Base-by-base conservation (phyloP, 2,329 filamentous ascomycete species). In the Cytospora mali region DNA sequence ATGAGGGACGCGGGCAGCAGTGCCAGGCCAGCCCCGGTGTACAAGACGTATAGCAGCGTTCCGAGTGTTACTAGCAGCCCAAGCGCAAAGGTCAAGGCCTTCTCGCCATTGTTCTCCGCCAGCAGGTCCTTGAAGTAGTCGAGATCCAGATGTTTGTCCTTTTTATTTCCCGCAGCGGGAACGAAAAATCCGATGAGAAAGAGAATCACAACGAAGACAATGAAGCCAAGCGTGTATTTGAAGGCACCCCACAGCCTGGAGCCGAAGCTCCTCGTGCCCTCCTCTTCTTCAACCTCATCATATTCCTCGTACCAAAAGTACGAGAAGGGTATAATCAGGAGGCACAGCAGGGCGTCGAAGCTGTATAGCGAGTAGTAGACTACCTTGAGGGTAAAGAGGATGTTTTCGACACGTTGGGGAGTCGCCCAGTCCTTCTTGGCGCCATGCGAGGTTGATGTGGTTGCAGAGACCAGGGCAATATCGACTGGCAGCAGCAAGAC, bases 261-360 rank as follows among this genome's bases (percentile, higher is more conserved):
- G 7, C 81, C 83, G 63, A 89, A 75, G 2, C 90, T 89, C 73
- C 93, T 88, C 31, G 85, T 87, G 33, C 92, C 91, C 65, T 91
- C 86, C 70, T 96, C 91, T 35, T 89, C 84, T 65, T 93, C 93
- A 23, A 94, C 88, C 77, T 97, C 93, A 71, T 97, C 94, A 68
- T 96, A 96, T 75, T 98, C 95, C 75, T 99, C 95, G 72, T 96
- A 95, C 87, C 90, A 97, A 75, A 99, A 99, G 79, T 99, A 99
- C 54, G 93, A 90, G 73, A 99, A 99, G 0, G 95, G 95, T 23
- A 98, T 90, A 51, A 97, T 85, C 21, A 98, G 75, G 52, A 99
- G 81, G 72, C 95, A 99, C 13, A 99, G 85, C 6, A 97, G 74
- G 1, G 93, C 91, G 75, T 99, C 95, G 68, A 97, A 80, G 69